Percentiles rank a stretch among this genome's conserved stretches.
phyloP scores from a whole-genome alignment of 2,329 filamentous ascomycete genomes.

The Colletotrichum tropicale region DNA sequence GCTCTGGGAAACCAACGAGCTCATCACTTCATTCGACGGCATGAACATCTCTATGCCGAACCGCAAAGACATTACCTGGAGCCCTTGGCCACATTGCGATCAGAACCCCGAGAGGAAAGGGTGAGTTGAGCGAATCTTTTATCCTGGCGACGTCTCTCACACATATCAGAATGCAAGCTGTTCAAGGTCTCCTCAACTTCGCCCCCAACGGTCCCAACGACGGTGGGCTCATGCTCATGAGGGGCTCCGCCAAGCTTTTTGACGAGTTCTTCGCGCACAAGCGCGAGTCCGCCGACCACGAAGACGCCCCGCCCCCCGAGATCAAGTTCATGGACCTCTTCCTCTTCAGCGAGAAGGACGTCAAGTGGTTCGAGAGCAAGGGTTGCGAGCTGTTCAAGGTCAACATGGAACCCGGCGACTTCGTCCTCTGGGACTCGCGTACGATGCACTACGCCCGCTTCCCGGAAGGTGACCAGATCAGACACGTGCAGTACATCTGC shows the following conservation, averaged over 20 bases:
- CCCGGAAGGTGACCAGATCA: conserved; percentile 37
- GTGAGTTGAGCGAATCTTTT: conserved; percentile 14
- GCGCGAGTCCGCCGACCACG: conserved; percentile 27
- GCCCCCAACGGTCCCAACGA: conserved; percentile 48
- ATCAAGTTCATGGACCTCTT: conserved; percentile 42
- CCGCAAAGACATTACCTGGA: conserved; percentile 39
- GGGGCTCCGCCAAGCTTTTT: conserved; percentile 43
- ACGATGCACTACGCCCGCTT: conserved; percentile 27
- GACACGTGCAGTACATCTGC: conserved; percentile 40
- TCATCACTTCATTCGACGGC: conserved; percentile 30
- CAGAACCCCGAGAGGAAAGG: conserved; percentile 44
- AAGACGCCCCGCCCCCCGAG: conserved; percentile 34
- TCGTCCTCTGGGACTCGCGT: conserved; percentile 39
- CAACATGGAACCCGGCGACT: conserved; percentile 24
- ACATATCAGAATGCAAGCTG: conserved; percentile 28
- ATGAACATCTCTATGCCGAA: conserved; percentile 47
- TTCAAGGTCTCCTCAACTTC: conserved; percentile 49
- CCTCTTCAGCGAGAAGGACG: conserved; percentile 43
- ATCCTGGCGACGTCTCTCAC: not conserved
- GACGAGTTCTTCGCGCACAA: conserved; percentile 48
- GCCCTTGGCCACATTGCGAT: conserved; percentile 50
- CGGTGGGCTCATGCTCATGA: conserved; percentile 49
- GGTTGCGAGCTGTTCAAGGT: conserved; percentile 22
- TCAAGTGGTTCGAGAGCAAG: conserved; percentile 23
- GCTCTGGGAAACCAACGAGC: conserved; percentile 39